Conservation (phyloP, 257 asterid species). For the Nicotiana knightiana region DNA sequence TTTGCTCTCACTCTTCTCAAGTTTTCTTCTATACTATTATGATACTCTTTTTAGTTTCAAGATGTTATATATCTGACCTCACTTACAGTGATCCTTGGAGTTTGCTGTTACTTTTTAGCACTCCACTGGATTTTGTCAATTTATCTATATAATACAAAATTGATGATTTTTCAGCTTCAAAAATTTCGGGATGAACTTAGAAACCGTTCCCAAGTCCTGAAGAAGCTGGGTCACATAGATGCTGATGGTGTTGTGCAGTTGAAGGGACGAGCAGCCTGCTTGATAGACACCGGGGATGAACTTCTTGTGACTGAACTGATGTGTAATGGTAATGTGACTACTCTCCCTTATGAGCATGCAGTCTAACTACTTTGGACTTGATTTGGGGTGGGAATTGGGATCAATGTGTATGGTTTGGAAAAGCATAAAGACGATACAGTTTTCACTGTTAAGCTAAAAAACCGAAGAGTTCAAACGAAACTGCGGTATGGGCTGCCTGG, state of each 20-base stretch:
- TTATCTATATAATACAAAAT: neutral
- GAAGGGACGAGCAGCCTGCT: slow-evolving; percentile 99
- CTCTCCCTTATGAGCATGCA: neutral
- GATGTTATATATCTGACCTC: neutral
- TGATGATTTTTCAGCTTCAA: slow-evolving; percentile 64
- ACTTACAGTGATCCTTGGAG: neutral
- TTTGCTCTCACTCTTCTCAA: neutral
- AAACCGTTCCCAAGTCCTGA: slow-evolving; percentile 89
- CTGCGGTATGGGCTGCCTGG: neutral
- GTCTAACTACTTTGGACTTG: neutral
- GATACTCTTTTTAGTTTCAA: neutral
- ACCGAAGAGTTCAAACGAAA: neutral
- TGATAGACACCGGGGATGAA: slow-evolving; percentile 98
- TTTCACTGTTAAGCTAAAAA: neutral
- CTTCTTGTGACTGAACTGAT: slow-evolving; percentile 95
- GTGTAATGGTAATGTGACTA: slow-evolving; percentile 62
- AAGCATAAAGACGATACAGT: neutral
- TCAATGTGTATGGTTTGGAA: neutral
- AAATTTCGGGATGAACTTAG: slow-evolving; percentile 94
- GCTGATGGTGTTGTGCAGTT: slow-evolving; percentile 80
- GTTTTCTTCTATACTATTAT: neutral
- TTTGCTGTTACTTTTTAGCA: neutral
- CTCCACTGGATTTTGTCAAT: neutral
- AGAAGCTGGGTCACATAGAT: slow-evolving; percentile 88
- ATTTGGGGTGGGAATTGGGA: neutral